Conservation (phyloP, 495 filamentous ascomycete species). For the Darksidea phi region DNA sequence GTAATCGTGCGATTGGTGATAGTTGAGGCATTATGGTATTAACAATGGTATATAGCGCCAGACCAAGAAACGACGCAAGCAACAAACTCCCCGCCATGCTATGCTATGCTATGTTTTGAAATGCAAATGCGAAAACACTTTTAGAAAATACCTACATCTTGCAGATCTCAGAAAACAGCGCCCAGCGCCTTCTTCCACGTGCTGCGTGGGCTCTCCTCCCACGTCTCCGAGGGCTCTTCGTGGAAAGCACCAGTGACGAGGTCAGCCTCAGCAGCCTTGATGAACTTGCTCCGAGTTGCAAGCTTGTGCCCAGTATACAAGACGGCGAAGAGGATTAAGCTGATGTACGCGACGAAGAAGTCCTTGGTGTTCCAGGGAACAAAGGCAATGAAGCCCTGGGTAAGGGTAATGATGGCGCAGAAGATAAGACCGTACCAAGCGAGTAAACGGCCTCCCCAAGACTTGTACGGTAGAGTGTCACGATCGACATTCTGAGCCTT, state of each 20-base stretch:
- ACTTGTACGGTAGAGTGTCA: conserved; percentile 58
- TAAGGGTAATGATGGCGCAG: conserved; percentile 63
- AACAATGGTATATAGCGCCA: conserved; percentile 14
- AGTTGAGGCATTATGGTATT: background rate
- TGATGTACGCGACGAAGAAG: conserved; percentile 35
- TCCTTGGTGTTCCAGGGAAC: conserved; percentile 55
- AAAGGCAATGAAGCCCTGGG: conserved; percentile 69
- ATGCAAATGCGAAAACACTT: conserved; percentile 13
- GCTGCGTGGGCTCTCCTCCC: conserved; percentile 27
- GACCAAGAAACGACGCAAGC: background rate
- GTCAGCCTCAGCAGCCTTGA: conserved; percentile 37
- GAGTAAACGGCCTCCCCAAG: conserved; percentile 48
- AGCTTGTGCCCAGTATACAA: conserved; percentile 40
- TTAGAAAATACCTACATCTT: background rate
- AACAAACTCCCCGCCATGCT: background rate
- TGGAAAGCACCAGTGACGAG: conserved; percentile 32
- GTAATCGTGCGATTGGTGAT: background rate
- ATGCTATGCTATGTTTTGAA: background rate
- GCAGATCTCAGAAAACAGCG: conserved; percentile 13
- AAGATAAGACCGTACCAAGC: conserved; percentile 62
- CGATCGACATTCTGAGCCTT: conserved; percentile 57
- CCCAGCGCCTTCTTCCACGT: conserved; percentile 23
- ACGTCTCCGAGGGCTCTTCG: conserved; percentile 33
- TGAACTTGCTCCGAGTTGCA: conserved; percentile 34
- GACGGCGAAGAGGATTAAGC: conserved; percentile 33